Base-by-base conservation (phyloP, 805 yeast genomes). In the Komagataella mondaviorum region DNA sequence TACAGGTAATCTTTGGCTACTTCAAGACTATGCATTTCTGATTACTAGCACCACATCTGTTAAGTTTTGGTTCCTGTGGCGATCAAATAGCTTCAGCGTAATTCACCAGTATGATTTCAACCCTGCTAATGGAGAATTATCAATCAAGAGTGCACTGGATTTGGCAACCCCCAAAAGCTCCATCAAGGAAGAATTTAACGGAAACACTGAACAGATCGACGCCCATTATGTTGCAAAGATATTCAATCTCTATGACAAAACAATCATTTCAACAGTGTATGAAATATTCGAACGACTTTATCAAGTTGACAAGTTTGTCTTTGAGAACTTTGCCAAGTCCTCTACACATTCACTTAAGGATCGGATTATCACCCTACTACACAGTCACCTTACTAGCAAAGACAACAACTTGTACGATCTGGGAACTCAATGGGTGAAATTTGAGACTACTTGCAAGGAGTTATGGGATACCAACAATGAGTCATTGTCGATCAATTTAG, bases 381-480 rank as follows among this genome's bases (percentile, higher is more conserved):
- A 20, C n/a, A 46, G 44, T n/a, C 23, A 30, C 6, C 18, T 23
- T 8, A 39, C 44, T 16, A 12, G 6, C 47, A 43, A 47, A 10
- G 50, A 24, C 16, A 44, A 44, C 14, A n/a, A 44, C 16, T 6
- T 23, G 16, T 69, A 69, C 55, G 68, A 69, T 45, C 55, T 72
- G n/a, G 64, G 67, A 48, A 72, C 72, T 30, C 81, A 81, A 57
- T 82, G 95, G 85, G 69, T 76, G 39, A 79, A 83, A 54, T 75
- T 90, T 52, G 83, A 81, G 53, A 73, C 86, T 2, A 69, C 89
- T 23, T 83, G 95, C 60, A 77, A 76, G 52, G 96, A 89, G 59
- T 71, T 85, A 51, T 76, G 75, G 53, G 83, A 76, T 53, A 72
- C 74, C 48, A 71, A 80, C 17, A 72, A 75, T 53, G 93, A 86